phyloP scores from a whole-genome alignment of 2,329 filamentous ascomycete genomes.

The Neonectria sp. region DNA sequence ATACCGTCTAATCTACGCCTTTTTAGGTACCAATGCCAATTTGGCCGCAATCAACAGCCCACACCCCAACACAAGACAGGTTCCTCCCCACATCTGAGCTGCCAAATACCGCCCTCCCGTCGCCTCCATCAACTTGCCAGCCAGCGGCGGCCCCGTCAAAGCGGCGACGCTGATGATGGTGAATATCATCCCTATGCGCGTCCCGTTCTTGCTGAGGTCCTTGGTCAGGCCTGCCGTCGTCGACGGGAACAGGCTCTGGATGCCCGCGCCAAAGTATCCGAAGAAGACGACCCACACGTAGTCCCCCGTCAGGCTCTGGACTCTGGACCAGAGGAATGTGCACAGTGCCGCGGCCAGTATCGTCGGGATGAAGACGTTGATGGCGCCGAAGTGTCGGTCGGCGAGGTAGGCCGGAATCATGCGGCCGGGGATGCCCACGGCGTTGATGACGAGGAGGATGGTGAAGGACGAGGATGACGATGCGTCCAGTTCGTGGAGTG shows the following conservation, averaged over 20 bases:
- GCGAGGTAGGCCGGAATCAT: slow-evolving; percentile 69
- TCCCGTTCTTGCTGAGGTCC: slow-evolving; percentile 68
- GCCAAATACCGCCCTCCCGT: slow-evolving; percentile 62
- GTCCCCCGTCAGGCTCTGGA: slow-evolving; percentile 51
- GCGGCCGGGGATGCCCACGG: slow-evolving; percentile 69
- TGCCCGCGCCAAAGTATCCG: slow-evolving; percentile 74
- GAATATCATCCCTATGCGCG: slow-evolving; percentile 73
- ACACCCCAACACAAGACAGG: slow-evolving; percentile 60
- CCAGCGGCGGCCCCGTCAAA: slow-evolving; percentile 69
- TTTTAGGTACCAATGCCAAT: slow-evolving; percentile 48
- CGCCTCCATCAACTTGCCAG: slow-evolving; percentile 64
- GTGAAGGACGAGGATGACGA: slow-evolving; percentile 67
- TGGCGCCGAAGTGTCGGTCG: slow-evolving; percentile 66
- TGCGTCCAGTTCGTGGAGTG: slow-evolving; percentile 60
- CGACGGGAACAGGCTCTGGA: slow-evolving; percentile 78
- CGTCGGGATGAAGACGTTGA: slow-evolving; percentile 69
- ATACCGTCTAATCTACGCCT: slow-evolving; percentile 9
- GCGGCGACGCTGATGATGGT: slow-evolving; percentile 69
- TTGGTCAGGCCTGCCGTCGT: slow-evolving; percentile 61
- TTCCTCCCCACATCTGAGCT: slow-evolving; percentile 67
- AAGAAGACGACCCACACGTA: slow-evolving; percentile 76
- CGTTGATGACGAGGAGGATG: slow-evolving; percentile 73
- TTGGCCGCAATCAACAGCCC: slow-evolving; percentile 59
- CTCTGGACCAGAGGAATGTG: slow-evolving; percentile 68
- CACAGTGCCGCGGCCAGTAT: slow-evolving; percentile 62